phyloP scores from a whole-genome alignment of 768 basidiomycete genomes.

The Termitomyces sp. region DNA sequence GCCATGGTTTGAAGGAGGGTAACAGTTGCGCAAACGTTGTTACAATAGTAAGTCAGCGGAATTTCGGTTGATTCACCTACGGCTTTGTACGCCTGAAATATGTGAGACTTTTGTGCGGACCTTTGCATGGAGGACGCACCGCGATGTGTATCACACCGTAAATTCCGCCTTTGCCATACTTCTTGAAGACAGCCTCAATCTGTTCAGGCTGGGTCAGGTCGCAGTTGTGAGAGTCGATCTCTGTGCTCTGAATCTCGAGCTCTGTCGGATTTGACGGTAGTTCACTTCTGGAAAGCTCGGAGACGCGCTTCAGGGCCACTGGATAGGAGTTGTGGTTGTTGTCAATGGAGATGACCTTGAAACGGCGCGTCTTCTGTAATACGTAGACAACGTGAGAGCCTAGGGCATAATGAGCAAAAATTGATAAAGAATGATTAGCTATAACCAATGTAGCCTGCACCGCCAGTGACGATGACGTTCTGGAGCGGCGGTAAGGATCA shows the following conservation, averaged over 20 bases:
- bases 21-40: constrained; percentile 89
- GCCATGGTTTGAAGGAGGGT: constrained; percentile 83
- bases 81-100: constrained; percentile 84
- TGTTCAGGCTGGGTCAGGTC: constrained; percentile 74
- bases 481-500: constrained; percentile 22
- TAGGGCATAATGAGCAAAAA: constrained; percentile 24
- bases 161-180: constrained; percentile 84
- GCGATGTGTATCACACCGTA: constrained; percentile 98
- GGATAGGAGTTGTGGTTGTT: constrained; percentile 92
- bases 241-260: constrained; percentile 63
- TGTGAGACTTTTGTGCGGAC: neutral
- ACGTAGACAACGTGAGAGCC: constrained; percentile 93
- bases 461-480: constrained; percentile 52
- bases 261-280: constrained; percentile 63
- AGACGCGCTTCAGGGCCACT: constrained; percentile 66
- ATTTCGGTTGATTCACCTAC: constrained; percentile 96
- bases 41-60: constrained; percentile 88
- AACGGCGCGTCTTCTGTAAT: constrained; percentile 80
- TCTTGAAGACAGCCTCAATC: constrained; percentile 74
- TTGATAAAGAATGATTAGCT: constrained; percentile 8
- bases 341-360: constrained; percentile 92
- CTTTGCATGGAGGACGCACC: constrained; percentile 31
- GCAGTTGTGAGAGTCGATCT: constrained; percentile 62
- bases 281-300: constrained; percentile 72
- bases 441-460: constrained; percentile 89